Conservation (phyloP, 805 yeast species). For the Candida taoyuanica region DNA sequence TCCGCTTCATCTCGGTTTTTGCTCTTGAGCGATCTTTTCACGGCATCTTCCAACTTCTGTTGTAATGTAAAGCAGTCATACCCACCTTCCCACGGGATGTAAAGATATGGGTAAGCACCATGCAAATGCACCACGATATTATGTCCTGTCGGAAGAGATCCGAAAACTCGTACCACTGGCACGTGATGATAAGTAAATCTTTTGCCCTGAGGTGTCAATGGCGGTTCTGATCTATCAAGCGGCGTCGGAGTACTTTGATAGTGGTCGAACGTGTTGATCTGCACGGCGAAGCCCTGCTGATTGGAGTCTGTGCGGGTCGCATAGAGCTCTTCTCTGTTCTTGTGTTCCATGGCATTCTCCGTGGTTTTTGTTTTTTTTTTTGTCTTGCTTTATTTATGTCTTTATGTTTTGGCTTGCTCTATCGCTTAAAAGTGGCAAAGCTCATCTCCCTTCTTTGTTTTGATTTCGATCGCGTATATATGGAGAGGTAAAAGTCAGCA, state of each 20-base stretch:
- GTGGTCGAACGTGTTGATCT: conserved; percentile 60
- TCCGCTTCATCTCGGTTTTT: conserved; percentile 6
- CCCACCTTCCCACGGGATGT: conserved; percentile 52
- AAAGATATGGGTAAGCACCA: conserved; percentile 79
- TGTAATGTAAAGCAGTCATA: conserved; percentile 39
- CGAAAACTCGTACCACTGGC: conserved; percentile 77
- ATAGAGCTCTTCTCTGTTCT: conserved; percentile 14
- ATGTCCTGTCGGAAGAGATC: conserved; percentile 58
- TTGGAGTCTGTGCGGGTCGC: conserved; percentile 12
- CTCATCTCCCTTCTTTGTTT: not conserved
- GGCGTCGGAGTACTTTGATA: conserved; percentile 53
- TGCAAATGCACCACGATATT: conserved; percentile 69
- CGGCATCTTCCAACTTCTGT: conserved; percentile 38
- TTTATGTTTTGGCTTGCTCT: not conserved
- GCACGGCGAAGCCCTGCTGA: conserved; percentile 33
- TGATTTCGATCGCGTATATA: not conserved
- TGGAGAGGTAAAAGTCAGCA: too few relatives aligned
- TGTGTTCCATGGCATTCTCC: conserved; percentile 11
- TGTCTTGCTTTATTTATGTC: not conserved
- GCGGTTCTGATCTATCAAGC: conserved; percentile 41
- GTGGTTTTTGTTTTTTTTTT: not conserved
- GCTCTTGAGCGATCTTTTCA: conserved; percentile 36
- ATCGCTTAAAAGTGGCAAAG: not conserved
- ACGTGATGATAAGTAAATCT: conserved; percentile 39
- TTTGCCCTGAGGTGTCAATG: conserved; percentile 19